Evolutionary conservation across 441 rosid genomes (phyloP), one percentile per base, ranked within the genome.

Genomic region (Erysimum cheiri): DNA sequence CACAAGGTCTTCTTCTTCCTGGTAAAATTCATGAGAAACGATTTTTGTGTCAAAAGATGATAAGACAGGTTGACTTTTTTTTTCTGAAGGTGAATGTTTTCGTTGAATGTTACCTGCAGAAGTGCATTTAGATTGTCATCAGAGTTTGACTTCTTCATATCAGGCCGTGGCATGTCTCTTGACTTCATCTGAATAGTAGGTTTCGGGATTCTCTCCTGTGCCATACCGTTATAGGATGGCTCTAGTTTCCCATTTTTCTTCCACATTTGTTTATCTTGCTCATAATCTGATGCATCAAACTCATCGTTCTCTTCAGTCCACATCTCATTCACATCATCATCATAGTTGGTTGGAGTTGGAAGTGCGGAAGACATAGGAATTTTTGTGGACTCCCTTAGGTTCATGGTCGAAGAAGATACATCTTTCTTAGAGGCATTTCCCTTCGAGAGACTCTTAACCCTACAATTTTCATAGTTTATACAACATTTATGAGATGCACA

Each of bases 361-460:
- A 85, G 74, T 76, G 63, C 73, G 0, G 92, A 85, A 70, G 98
- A 80, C 43, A 92, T 55, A 67, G 99, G 93, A 60, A 80, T 26
- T 56, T 81, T 79, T 56, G 83, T 83, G 48, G 98, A 90, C 74
- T 95, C 98, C 81, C 88, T 89, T 48, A 85, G 80, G 78, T 88
- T 95, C 26, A 75, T 28, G 60, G 91, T 82, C 63, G 98, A 87
- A 49, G 96, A 84, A 33, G 88, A 66, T 17, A 83, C 79, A 71
- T 91, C 99, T 80, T 95, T 95, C 88, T 88, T 95, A 50, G 97
- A 80, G 66, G 82, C 85, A 68, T 78, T 91, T 69, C 97, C 97
- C 81, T 95, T 95, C 0, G 99, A 95, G 67, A 95, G 98, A 80
- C 99, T 92, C 85, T 95, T 95, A 60, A 95, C 99, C 79, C 99